Evolutionary conservation across 768 basidiomycete species (phyloP).

Genomic region (Kwoniella pini): DNA sequence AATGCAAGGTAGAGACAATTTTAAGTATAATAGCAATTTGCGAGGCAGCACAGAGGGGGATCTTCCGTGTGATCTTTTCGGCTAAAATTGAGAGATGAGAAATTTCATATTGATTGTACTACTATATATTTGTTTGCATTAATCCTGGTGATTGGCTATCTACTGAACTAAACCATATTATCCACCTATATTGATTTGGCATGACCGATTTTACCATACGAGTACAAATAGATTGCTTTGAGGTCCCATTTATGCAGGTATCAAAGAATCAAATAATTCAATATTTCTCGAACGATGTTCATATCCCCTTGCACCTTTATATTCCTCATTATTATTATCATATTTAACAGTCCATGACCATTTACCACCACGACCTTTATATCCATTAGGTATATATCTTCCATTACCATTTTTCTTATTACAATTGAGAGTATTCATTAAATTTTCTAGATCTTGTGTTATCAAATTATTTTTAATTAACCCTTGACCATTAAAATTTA

Average conservation of each 20-base stretch:
- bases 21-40: background rate
- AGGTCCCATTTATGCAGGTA: background rate
- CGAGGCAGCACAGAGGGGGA: background rate
- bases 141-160: constrained; percentile 1
- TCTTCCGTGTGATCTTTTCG: background rate
- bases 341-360: constrained; percentile 43
- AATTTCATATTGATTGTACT: background rate
- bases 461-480: constrained; percentile 23
- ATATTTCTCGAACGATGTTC: constrained; percentile 30
- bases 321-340: constrained; percentile 18
- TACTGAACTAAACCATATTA: background rate
- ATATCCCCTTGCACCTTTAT: constrained; percentile 25
- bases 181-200: background rate
- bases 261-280: constrained; percentile 32
- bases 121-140: background rate
- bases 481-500: constrained; percentile 39
- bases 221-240: background rate
- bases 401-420: constrained; percentile 10
- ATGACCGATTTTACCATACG: background rate
- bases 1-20: no score
- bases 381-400: constrained; percentile 26
- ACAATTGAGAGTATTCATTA: background rate
- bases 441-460: constrained; percentile 8
- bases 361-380: constrained; percentile 41
- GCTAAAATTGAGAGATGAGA: no score